phyloP scores from a whole-genome alignment of 1,284 basidiomycete species.

The Entoloma clypeatum region DNA sequence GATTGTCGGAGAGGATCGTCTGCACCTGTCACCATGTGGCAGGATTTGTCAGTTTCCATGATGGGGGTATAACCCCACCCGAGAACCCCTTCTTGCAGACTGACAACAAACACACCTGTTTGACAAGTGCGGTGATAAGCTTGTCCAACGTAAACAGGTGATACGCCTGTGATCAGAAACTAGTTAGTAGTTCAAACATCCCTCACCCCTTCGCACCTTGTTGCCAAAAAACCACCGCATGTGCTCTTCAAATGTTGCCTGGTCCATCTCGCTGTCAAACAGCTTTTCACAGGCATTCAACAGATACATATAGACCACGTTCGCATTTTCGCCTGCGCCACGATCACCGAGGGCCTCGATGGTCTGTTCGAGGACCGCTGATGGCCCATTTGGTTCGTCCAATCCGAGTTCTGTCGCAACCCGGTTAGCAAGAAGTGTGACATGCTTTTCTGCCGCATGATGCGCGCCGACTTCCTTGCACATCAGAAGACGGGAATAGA shows the following conservation, averaged over 20 bases:
- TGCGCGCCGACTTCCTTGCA: conserved; percentile 81
- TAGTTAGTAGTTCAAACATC: conserved; percentile 9
- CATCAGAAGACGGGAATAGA: conserved; percentile 84
- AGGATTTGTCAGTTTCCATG: conserved; percentile 3
- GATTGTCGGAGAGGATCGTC: conserved; percentile 71
- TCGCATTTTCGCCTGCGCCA: conserved; percentile 37
- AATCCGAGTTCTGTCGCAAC: conserved; percentile 71
- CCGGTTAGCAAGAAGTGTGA: conserved; percentile 60
- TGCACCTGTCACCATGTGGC: conserved; percentile 69
- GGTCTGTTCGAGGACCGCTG: conserved; percentile 62
- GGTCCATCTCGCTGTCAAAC: conserved; percentile 92
- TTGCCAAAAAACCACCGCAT: conserved; percentile 96
- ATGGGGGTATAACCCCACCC: not conserved
- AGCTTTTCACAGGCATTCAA: conserved; percentile 91
- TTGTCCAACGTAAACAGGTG: conserved; percentile 91
- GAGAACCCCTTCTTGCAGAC: no score
- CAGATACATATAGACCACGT: conserved; percentile 84
- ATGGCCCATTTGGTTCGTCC: conserved; percentile 72
- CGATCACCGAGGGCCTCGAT: conserved; percentile 50
- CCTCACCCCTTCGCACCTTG: conserved; percentile 62
- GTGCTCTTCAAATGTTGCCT: conserved; percentile 88
- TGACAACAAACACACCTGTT: conserved; percentile 59
- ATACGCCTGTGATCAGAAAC: conserved; percentile 56
- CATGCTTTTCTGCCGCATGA: conserved; percentile 56
- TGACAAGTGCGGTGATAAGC: conserved; percentile 81